Evolutionary conservation across 257 asterid genomes (phyloP), one percentile per base, ranked within the genome.

Genomic region (Solanum clarkiae): DNA sequence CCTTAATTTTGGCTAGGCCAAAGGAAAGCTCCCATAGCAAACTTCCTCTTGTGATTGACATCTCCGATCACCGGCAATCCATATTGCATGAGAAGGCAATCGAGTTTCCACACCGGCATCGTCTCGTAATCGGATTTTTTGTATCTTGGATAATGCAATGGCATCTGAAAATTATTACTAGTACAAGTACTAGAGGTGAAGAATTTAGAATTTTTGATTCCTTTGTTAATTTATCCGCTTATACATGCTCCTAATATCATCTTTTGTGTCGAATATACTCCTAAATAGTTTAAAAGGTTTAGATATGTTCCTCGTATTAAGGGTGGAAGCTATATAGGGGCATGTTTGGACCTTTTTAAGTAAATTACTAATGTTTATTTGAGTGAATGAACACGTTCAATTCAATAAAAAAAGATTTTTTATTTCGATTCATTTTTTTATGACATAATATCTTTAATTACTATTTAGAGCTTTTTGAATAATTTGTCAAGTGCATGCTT

Each of bases 1-100:
- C 1, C 32, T 62, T n/a, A 60, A 63, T 1, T 51, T 51, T 53
- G 49, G 22, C 55, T 74, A n/a, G 90, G 90, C 90, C 90, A 88
- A 66, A 88, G 90, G 53, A 88, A 88, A 12, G 90, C 88, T 56
- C 90, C 88, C 85, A 88, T 85, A 51, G 87, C 88, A 17, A 88
- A 88, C 74, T 84, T 87, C 63, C 89, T 70, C 87, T 84, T 87
- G 74, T 84, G 56, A 44, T 84, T 22, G 6, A 24, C 79, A 71
- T 85, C 86, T 16, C 90, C 90, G 3, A 17, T 22, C 10, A 49
- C 69, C 3, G 88, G 86, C 14, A 88, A 65, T 40, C 88, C 90
- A 29, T 88, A 88, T 26, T 79, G 86, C n/a, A 57, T 51, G 14
- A 88, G 86, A 63, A 88, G 75, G 72, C 84, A 82, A 15, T 88